phyloP scores from a whole-genome alignment of 192 early-diverging fungal species.

The Martensiomyces pterosporus region DNA sequence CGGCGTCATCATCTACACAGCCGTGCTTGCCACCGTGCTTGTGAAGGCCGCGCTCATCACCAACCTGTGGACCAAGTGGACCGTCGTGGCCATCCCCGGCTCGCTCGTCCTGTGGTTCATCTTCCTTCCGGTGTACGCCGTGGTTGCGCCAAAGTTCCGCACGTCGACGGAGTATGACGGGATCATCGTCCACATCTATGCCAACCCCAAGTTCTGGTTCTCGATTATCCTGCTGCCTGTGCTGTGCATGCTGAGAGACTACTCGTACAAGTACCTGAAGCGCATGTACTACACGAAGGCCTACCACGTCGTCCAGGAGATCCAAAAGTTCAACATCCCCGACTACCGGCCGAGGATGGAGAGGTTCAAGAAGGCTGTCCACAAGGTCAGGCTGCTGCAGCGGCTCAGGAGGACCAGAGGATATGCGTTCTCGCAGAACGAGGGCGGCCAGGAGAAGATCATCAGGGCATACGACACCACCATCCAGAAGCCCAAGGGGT shows the following conservation, averaged over 20 bases:
- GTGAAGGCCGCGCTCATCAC: constrained; percentile 88
- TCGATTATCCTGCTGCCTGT: constrained; percentile 81
- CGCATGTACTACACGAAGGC: constrained; percentile 75
- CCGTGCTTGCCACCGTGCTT: constrained; percentile 82
- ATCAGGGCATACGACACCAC: constrained; percentile 79
- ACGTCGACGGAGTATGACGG: constrained; percentile 74
- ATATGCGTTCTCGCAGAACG: constrained; percentile 97
- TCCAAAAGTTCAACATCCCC: constrained; percentile 98
- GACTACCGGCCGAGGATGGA: constrained; percentile 98
- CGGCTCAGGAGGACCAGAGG: constrained; percentile 88
- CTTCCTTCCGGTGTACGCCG: constrained; percentile 79
- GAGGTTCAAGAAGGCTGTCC: constrained; percentile 97
- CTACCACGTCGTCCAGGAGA: constrained; percentile 98
- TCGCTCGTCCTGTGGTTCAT: constrained; percentile 86
- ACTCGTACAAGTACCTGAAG: constrained; percentile 85
- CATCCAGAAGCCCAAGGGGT: constrained; percentile 57
- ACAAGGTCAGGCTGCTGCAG: constrained; percentile 93
- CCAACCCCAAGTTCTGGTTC: constrained; percentile 81
- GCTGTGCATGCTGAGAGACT: constrained; percentile 83
- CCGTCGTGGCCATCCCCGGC: constrained; percentile 84
- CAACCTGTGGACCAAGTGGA: constrained; percentile 93
- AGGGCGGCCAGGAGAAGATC: constrained; percentile 84
- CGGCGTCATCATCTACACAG: constrained; percentile 85
- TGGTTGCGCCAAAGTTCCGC: constrained; percentile 63
- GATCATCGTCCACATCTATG: constrained; percentile 61